Evolutionary conservation across 148 eudicot genomes (phyloP).

Genomic region (Bassia scoparia): DNA sequence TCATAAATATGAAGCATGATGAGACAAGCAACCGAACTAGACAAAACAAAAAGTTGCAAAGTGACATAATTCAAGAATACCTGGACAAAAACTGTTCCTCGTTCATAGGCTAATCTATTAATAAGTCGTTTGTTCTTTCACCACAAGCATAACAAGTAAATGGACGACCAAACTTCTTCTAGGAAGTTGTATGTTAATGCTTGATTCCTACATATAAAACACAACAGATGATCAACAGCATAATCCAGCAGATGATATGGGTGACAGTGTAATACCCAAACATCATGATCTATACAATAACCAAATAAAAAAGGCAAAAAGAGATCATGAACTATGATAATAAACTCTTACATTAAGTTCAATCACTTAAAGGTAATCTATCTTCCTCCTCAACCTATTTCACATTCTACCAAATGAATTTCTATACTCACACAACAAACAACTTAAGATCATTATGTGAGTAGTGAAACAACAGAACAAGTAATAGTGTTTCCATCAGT

Average conservation of each 20-base stretch:
- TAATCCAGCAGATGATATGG: background rate
- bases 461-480: too few relatives aligned
- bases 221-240: conserved; percentile 1
- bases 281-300: background rate
- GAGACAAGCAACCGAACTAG: background rate
- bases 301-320: too few relatives aligned
- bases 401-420: too few relatives aligned
- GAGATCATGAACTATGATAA: too few relatives aligned
- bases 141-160: conserved; percentile 88
- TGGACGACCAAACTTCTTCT: conserved; percentile 81
- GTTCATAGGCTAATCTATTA: conserved; percentile 85
- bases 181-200: conserved; percentile 66
- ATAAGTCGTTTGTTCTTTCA: conserved; percentile 64
- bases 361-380: too few relatives aligned
- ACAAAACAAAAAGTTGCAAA: background rate
- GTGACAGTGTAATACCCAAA: background rate
- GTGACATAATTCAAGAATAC: conserved; percentile 30
- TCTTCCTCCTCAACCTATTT: too few relatives aligned
- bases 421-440: background rate
- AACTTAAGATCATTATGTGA: background rate
- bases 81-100: conserved; percentile 94
- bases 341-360: too few relatives aligned
- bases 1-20: background rate
- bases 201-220: conserved; percentile 46
- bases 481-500: too few relatives aligned